Conservation (phyloP, 148 eudicot species). For the Vaccinium myrtillus region DNA sequence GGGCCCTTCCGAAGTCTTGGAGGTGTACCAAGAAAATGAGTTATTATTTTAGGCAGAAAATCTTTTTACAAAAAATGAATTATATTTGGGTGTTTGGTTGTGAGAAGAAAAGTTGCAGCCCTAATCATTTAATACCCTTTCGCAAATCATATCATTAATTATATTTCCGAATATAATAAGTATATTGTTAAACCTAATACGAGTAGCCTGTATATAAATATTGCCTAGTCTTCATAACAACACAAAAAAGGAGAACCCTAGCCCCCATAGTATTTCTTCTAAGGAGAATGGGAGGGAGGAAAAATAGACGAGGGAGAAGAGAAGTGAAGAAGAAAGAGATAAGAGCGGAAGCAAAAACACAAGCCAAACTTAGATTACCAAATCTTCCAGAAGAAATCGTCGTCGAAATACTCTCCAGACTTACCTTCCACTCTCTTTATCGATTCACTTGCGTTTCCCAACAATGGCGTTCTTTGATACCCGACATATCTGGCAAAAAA, state of each 20-base stretch:
- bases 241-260: not conserved
- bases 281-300: not conserved
- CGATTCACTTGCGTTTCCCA: constrained; percentile 2
- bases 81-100: no score
- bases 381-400: not conserved
- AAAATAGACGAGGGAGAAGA: not conserved
- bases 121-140: no score
- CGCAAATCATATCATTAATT: no score
- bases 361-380: not conserved
- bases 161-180: no score
- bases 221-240: not conserved
- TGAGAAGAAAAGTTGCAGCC: no score
- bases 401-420: constrained; percentile 8
- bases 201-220: not conserved
- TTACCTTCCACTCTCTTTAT: not conserved
- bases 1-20: no score
- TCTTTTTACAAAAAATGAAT: no score
- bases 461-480: not conserved
- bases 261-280: not conserved
- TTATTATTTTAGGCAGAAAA: no score
- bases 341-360: not conserved
- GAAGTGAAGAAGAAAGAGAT: not conserved
- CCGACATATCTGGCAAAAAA: not conserved
- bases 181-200: not conserved
- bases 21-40: no score